A percentile compares a stretch with the other conserved stretches of the same genome.
phyloP scores from a whole-genome alignment of 2,329 filamentous ascomycete species.

The Fusarium ambrosium region DNA sequence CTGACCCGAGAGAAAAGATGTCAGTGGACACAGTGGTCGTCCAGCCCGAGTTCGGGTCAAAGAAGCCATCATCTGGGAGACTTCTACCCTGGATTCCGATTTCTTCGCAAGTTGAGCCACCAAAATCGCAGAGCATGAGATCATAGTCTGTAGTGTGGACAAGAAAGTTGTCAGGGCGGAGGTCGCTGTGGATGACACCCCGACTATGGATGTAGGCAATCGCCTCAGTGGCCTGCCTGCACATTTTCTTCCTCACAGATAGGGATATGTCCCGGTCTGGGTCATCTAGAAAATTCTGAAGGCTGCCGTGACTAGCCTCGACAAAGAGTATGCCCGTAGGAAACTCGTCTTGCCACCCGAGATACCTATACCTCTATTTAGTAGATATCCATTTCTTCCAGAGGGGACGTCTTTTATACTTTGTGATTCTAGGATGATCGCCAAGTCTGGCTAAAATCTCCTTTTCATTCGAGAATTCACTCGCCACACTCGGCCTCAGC shows the following conservation, averaged over 20 bases:
- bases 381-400: background rate
- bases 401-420: background rate
- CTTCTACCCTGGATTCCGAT: background rate
- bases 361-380: background rate
- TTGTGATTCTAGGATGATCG: background rate
- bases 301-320: background rate
- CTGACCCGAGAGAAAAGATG: background rate
- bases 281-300: background rate
- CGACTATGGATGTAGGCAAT: background rate
- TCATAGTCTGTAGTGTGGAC: background rate
- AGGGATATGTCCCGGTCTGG: background rate
- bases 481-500: background rate
- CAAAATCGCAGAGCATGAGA: background rate
- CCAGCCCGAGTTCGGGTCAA: background rate
- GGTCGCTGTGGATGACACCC: background rate
- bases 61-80: background rate
- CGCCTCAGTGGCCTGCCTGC: background rate
- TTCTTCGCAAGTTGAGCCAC: background rate
- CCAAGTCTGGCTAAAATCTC: background rate
- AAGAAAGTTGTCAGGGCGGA: background rate
- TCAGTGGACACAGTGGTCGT: background rate
- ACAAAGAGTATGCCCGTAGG: background rate
- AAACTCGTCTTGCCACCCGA: background rate
- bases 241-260: background rate
- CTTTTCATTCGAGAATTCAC: background rate